Evolutionary conservation across 495 filamentous ascomycete species (phyloP).

Genomic region (Glonium stellatum): DNA sequence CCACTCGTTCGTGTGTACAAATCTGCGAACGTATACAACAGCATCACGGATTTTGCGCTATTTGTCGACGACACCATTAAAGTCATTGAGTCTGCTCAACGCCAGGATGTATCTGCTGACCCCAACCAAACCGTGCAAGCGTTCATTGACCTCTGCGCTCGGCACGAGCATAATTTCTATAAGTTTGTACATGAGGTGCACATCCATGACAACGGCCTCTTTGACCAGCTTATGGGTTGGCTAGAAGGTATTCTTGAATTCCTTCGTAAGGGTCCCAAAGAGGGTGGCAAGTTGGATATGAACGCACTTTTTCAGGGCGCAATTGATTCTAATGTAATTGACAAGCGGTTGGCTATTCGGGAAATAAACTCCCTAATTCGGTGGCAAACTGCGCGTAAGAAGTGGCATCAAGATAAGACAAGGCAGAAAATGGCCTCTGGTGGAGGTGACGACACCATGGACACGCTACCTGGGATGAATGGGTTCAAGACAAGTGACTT

Average conservation of each 20-base stretch:
- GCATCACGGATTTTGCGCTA: constrained; percentile 87
- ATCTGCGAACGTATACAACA: constrained; percentile 95
- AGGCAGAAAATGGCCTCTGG: constrained; percentile 96
- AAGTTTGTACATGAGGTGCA: constrained; percentile 98
- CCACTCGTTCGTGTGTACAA: constrained; percentile 95
- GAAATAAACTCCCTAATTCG: constrained; percentile 81
- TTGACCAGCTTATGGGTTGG: constrained; percentile 94
- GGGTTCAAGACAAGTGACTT: constrained; percentile 74
- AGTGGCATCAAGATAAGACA: constrained; percentile 96
- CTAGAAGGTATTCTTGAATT: constrained; percentile 95
- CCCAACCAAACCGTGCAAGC: constrained; percentile 98
- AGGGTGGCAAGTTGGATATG: constrained; percentile 76
- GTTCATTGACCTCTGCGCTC: constrained; percentile 93
- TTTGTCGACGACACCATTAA: constrained; percentile 89
- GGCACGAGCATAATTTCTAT: constrained; percentile 95
- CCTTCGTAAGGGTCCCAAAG: constrained; percentile 73
- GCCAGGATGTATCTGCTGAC: constrained; percentile 86
- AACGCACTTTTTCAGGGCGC: constrained; percentile 84
- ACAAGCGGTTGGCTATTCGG: constrained; percentile 61
- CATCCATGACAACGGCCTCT: constrained; percentile 94
- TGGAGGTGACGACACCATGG: constrained; percentile 32
- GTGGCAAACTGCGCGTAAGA: constrained; percentile 92
- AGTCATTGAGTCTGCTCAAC: constrained; percentile 81
- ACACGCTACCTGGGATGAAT: constrained; percentile 23
- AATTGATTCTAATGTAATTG: constrained; percentile 55